Evolutionary conservation across 768 basidiomycete genomes (phyloP), one percentile per base, ranked within the genome.

Genomic region (Gymnopilus dilepis): DNA sequence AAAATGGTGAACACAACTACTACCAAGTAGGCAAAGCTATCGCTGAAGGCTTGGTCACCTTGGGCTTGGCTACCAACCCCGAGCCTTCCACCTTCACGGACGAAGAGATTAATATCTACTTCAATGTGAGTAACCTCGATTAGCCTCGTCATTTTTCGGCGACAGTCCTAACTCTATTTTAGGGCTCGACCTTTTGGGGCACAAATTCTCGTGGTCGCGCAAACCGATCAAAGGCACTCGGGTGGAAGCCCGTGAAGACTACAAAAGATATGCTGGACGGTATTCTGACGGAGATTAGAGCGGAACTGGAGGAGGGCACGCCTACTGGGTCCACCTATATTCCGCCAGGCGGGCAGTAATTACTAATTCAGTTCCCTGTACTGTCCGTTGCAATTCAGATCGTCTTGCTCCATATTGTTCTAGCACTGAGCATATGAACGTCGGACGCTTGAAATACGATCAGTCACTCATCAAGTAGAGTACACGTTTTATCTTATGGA

Each of bases 41-140:
- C 40, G 76, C 74, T 0, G 70, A 76, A 30, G 76, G 67, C 2
- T 65, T 84, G 12, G 69, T 78, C 22, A 73, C 72, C 1, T 61
- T 78, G 13, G 80, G 78, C 1, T 78, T 75, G 63, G 71, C 72
- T 40, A 70, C 69, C 53, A 75, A 51, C 58, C 64, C 71, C n/a
- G 80, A 75, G 60, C 82, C 83, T 2, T 82, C 79, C 0, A 65
- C 77, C 0, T 85, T 86, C 63, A 79, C 78, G 3, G 64, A 78
- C 31, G 78, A 78, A 62, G 83, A 85, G 50, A 67, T 82, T 13
- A 69, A 77, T 42, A 78, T 79, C 54, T 82, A 82, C 62, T 69
- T 65, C 52, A 55, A 37, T 56, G 76, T 77, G 57, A 21, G 72
- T 60, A 17, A 9, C 28, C 15, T 6, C 26, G 4, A 34, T 21